Evolutionary conservation across 495 filamentous ascomycete genomes (phyloP), one percentile per base, ranked within the genome.

Genomic region (Aspergillus cavernicola): DNA sequence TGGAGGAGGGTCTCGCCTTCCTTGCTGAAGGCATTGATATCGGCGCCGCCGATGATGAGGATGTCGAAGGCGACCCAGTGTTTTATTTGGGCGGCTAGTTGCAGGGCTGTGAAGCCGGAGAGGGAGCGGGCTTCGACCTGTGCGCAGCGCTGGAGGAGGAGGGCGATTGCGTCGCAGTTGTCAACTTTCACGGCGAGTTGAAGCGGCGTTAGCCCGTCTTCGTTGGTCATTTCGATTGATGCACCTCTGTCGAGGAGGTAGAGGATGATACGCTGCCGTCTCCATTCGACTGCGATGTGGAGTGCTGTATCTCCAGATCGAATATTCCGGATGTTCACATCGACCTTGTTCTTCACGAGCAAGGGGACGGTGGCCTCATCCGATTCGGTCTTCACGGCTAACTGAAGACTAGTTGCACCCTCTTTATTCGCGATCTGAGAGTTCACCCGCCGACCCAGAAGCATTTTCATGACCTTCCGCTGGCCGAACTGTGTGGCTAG

Each of bases 41-140:
- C 64, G 0, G 68, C 70, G 0, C 70, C 66, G 0, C 60, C 64
- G 11, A 60, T 65, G 0, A 71, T 0, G 0, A 73, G 53, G 20
- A 71, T 50, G 19, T 70, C 66, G 43, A 70, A 67, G 4, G 63
- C 68, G 15, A 63, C 31, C 68, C 66, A 69, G 36, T 73, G 33
- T 1, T 58, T 54, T 11, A 59, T 22, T 13, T 44, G 19, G 0
- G 65, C 68, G 6, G 70, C 61, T 0, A 57, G 2, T 4, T 73
- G 70, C 11, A 71, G 49, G 0, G 70, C 68, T 6, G 65, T 73
- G 0, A 47, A 26, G 0, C 63, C 64, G 7, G 46, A 39, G 1
- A 52, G 19, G 0, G 66, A 66, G 0, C 63, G 63, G 38, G 49
- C 42, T 26, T 72, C 69, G 0, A 69, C 11, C 0, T 65, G 24